A percentile compares a stretch with the other conserved stretches of the same genome.
Conservation (phyloP, 2,329 filamentous ascomycete genomes). For the Teratosphaeria pseudoeucalypti region DNA sequence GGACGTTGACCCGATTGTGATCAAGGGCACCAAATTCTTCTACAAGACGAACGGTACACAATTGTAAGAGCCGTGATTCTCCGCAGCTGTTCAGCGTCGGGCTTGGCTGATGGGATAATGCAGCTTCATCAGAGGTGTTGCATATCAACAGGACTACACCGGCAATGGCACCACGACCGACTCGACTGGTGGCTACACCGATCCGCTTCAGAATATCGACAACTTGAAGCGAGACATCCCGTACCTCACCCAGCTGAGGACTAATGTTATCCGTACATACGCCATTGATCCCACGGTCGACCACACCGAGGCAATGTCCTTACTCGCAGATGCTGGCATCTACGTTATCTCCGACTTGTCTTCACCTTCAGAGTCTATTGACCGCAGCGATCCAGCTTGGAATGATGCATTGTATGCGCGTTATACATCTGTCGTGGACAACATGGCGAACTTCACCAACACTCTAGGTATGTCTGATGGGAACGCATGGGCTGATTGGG, state of each 20-base stretch:
- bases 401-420: constrained; percentile 65
- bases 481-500: not conserved
- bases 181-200: constrained; percentile 49
- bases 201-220: constrained; percentile 58
- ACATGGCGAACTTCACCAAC: constrained; percentile 74
- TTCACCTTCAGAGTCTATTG: constrained; percentile 70
- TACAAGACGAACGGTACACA: constrained; percentile 69
- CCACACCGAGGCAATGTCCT: constrained; percentile 75
- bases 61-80: constrained; percentile 40
- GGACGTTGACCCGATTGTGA: constrained; percentile 53
- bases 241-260: constrained; percentile 64
- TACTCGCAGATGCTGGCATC: constrained; percentile 76
- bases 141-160: constrained; percentile 72
- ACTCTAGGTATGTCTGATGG: constrained; percentile 48
- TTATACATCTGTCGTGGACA: constrained; percentile 77
- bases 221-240: constrained; percentile 79
- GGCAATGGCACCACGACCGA: constrained; percentile 32
- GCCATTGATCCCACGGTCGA: constrained; percentile 71
- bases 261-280: constrained; percentile 93
- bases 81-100: not conserved
- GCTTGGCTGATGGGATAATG: constrained; percentile 2
- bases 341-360: constrained; percentile 90
- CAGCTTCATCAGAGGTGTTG: constrained; percentile 80
- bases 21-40: constrained; percentile 85
- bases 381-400: constrained; percentile 71